phyloP scores from a whole-genome alignment of 805 yeast species.

The Candida vaughaniae region DNA sequence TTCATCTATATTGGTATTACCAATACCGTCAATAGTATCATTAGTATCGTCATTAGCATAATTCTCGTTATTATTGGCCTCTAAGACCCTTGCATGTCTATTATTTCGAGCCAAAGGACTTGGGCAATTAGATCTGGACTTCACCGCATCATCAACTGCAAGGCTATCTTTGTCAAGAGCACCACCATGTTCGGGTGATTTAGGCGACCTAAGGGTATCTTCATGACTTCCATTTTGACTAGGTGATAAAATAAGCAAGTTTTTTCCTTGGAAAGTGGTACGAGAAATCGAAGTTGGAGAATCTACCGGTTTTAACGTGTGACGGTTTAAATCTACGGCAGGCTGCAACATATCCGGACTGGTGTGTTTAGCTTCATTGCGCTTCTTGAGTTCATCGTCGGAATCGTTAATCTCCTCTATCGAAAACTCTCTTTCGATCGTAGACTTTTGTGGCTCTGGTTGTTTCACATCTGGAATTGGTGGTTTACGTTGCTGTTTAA shows the following conservation, averaged over 20 bases:
- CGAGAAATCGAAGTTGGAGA: constrained; percentile 16
- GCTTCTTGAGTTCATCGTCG: constrained; percentile 32
- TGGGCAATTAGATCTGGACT: constrained; percentile 26
- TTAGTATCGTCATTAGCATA: constrained; percentile 6
- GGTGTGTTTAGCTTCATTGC: constrained; percentile 3
- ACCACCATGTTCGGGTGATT: constrained; percentile 8
- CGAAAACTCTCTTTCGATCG: constrained; percentile 25
- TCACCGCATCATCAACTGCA: constrained; percentile 3
- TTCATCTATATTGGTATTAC: constrained; percentile 7
- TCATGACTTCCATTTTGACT: constrained; percentile 21
- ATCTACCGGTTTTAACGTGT: neutral
- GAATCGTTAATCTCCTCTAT: constrained; percentile 43
- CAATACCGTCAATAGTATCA: neutral
- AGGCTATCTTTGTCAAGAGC: constrained; percentile 5
- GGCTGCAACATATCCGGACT: constrained; percentile 13
- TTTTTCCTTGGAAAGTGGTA: constrained; percentile 25
- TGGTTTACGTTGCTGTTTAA: constrained; percentile 1
- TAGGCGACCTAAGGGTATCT: constrained; percentile 23
- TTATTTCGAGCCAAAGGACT: constrained; percentile 44
- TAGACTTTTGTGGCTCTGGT: constrained; percentile 5
- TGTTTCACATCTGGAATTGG: neutral
- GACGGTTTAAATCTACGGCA: constrained; percentile 12
- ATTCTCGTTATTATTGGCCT: constrained; percentile 25
- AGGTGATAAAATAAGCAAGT: constrained; percentile 39
- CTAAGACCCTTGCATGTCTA: constrained; percentile 46